These are phyloP conservation scores for Rhizophagus clarus DNA, from an alignment of 192 early-diverging fungal species.

Conservation along the genomic window DNA sequence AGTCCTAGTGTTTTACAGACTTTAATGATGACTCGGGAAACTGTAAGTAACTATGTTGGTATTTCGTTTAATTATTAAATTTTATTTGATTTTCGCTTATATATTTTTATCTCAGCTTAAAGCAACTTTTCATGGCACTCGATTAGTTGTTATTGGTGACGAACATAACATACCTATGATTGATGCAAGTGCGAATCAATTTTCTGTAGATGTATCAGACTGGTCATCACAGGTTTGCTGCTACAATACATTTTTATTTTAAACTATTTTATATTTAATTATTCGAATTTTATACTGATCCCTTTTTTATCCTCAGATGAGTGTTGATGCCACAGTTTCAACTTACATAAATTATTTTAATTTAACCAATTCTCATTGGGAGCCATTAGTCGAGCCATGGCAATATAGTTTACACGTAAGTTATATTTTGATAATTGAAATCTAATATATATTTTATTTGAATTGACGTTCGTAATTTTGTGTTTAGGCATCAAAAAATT, in stretches of 20 bases:
- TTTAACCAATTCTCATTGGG: constrained; percentile 98
- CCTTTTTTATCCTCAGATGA: constrained; percentile 36
- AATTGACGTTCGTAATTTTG: not conserved
- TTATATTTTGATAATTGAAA: not conserved
- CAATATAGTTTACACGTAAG: constrained; percentile 61
- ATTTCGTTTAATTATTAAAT: not conserved
- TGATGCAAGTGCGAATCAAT: constrained; percentile 79
- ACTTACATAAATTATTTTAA: constrained; percentile 93
- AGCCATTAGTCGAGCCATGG: constrained; percentile 94
- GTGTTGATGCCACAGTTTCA: constrained; percentile 66
- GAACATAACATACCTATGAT: constrained; percentile 92
- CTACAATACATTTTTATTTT: constrained; percentile 14
- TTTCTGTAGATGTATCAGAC: constrained; percentile 77
- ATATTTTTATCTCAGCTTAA: constrained; percentile 44
- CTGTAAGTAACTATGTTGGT: constrained; percentile 37
- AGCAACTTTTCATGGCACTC: constrained; percentile 67
- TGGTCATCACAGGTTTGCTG: constrained; percentile 75
- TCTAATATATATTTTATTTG: not conserved
- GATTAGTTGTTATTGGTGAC: constrained; percentile 90
- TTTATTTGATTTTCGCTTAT: not conserved
- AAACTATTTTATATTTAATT: not conserved
- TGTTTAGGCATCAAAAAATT: constrained; percentile 36
- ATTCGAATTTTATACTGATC: not conserved
- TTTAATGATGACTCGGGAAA: constrained; percentile 56
- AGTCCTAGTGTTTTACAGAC: constrained; percentile 9